phyloP scores from a whole-genome alignment of 2,329 filamentous ascomycete species.

The Nakataea oryzae region DNA sequence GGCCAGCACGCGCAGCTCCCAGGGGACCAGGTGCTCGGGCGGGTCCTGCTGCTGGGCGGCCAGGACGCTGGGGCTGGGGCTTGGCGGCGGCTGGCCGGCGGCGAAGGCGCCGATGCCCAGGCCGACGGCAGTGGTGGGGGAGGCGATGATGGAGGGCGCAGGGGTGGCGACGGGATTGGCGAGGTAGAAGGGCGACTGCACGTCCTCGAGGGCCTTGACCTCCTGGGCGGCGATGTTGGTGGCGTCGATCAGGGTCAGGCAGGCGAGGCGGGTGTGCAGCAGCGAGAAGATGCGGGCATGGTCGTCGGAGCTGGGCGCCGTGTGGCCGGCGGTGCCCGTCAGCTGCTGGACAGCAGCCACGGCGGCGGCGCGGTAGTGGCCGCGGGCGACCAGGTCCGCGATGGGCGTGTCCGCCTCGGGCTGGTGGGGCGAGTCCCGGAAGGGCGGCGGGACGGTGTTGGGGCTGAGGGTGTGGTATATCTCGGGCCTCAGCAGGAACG shows the following conservation, averaged over 20 bases:
- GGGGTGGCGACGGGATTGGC: slow-evolving; percentile 33
- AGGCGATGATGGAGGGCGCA: not conserved
- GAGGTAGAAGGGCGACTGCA: slow-evolving; percentile 46
- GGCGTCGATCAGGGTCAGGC: slow-evolving; percentile 68
- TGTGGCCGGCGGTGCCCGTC: slow-evolving; percentile 31
- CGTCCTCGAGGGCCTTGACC: slow-evolving; percentile 52
- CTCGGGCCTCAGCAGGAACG: slow-evolving; percentile 67
- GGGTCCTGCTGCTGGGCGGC: not conserved
- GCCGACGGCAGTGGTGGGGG: not conserved
- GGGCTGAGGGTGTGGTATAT: slow-evolving; percentile 74
- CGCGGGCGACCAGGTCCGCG: slow-evolving; percentile 53
- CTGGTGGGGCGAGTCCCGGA: slow-evolving; percentile 57
- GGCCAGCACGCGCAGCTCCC: slow-evolving; percentile 73
- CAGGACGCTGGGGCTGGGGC: slow-evolving; percentile 1
- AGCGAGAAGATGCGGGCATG: slow-evolving; percentile 61
- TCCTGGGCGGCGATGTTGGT: slow-evolving; percentile 59
- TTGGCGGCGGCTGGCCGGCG: not conserved
- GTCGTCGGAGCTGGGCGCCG: slow-evolving; percentile 40
- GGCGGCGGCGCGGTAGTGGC: slow-evolving; percentile 75
- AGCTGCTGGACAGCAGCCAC: slow-evolving; percentile 54
- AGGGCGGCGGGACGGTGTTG: slow-evolving; percentile 49
- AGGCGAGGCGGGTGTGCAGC: slow-evolving; percentile 72
- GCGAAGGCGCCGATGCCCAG: not conserved
- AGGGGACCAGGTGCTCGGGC: slow-evolving; percentile 62
- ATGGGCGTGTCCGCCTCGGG: slow-evolving; percentile 56